Base-by-base conservation (phyloP, 768 basidiomycete genomes). In the Imleria badia region DNA sequence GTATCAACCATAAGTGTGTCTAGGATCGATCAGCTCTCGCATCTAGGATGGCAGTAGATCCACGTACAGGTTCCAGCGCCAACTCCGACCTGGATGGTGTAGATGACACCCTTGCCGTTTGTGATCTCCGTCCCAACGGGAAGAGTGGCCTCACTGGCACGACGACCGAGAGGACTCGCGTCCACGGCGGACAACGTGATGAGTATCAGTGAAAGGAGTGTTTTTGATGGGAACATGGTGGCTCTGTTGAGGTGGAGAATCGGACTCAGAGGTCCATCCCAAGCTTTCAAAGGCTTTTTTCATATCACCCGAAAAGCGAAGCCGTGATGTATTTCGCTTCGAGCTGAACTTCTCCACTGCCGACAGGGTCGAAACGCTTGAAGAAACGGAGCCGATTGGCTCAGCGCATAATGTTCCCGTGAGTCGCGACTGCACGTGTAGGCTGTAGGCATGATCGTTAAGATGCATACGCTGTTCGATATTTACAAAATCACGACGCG, bases 1-100 rank as follows among this genome's bases (percentile, higher is more conserved):
- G 70, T 70, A 47, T 71, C 69, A 20, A 71, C 53, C 11, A 70
- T 10, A 29, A 71, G 65, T 9, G 58, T 45, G 39, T 69, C 72
- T 73, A 34, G 11, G 6, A 44, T 14, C 17, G 9, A 1, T 57
- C 13, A 58, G 46, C 29, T 30, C 20, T 15, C 3, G 20, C 19
- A n/a, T 58, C 23, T 10, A 11, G 12, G 23, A 5, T 22, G 3
- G 8, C 15, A 19, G 19, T 23, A 8, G 10, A 30, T 20, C 12
- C 15, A 50, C 70, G 30, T 33, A 74, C 72, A 71, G 8, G 45
- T 40, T 14, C 23, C 9, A 71, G 71, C 39, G 17, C 70, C 70
- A 10, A 72, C 20, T n/a, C 58, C 56, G n/a, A 72, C 62, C 50
- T 70, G 5, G 1, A 66, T 67, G 1, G 61, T 63, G 48, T 75